Conservation (phyloP, 306 rosid species). For the Cercis canadensis region DNA sequence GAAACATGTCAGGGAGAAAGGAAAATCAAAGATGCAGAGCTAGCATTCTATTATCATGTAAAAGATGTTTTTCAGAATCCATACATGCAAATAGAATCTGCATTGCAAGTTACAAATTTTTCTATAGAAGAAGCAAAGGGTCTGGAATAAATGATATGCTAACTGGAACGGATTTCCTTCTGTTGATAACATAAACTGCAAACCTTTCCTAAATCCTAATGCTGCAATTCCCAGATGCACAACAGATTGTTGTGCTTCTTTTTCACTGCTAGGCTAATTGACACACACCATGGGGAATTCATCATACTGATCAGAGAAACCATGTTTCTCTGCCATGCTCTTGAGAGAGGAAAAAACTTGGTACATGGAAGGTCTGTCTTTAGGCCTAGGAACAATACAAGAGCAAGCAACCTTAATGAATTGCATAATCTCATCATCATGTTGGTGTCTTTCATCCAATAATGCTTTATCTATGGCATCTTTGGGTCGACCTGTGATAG, state of each 20-base stretch:
- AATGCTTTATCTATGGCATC: constrained; percentile 55
- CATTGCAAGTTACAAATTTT: constrained; percentile 18
- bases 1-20: neutral
- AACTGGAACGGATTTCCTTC: constrained; percentile 2
- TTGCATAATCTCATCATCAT: constrained; percentile 57
- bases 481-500: constrained; percentile 42
- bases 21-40: constrained; percentile 3
- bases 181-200: neutral
- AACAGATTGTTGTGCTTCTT: neutral
- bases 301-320: constrained; percentile 56
- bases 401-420: constrained; percentile 52
- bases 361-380: constrained; percentile 65
- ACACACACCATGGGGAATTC: constrained; percentile 46
- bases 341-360: constrained; percentile 59
- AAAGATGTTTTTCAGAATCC: constrained; percentile 26
- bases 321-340: constrained; percentile 53
- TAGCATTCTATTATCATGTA: neutral
- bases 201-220: neutral
- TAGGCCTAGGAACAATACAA: constrained; percentile 61
- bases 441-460: constrained; percentile 49
- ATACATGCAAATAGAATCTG: neutral
- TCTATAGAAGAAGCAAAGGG: neutral
- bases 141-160: constrained; percentile 8
- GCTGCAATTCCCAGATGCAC: constrained; percentile 20
- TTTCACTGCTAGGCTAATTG: constrained; percentile 28